Conservation (phyloP, 2,329 filamentous ascomycete species). For the Ophiosphaerella narmari region DNA sequence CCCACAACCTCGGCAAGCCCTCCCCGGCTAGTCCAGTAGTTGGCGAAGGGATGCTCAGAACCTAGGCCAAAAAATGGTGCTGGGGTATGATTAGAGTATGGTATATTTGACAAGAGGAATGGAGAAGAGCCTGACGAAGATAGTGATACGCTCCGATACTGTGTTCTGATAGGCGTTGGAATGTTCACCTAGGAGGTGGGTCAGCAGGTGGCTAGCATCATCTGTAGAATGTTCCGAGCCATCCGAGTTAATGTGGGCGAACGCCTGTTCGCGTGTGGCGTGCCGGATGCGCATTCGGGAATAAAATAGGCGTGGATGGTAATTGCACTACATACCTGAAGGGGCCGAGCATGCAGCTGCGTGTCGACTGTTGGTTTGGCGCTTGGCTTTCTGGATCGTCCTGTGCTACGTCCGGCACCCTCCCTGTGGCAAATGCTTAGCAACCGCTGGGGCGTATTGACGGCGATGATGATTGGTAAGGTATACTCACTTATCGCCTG, state of each 20-base stretch:
- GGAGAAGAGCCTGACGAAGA: conserved; percentile 52
- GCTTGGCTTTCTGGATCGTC: conserved; percentile 33
- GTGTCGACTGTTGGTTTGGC: conserved; percentile 35
- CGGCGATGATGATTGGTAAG: not conserved
- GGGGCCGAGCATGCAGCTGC: conserved; percentile 25
- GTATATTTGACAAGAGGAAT: conserved; percentile 70
- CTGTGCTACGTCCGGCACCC: conserved; percentile 31
- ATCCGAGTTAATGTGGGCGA: conserved; percentile 6
- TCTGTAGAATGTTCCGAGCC: conserved; percentile 4
- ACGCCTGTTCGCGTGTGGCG: conserved; percentile 16
- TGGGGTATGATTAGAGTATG: conserved; percentile 70
- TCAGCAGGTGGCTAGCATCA: conserved; percentile 13
- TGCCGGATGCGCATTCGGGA: conserved; percentile 16
- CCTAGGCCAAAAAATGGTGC: conserved; percentile 83
- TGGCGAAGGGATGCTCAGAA: conserved; percentile 77
- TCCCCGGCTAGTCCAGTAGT: conserved; percentile 82
- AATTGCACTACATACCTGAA: conserved; percentile 30
- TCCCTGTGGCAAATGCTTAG: conserved; percentile 31
- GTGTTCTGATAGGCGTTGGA: conserved; percentile 32
- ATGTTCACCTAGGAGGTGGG: conserved; percentile 17
- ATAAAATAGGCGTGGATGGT: conserved; percentile 7
- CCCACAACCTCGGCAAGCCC: conserved; percentile 75
- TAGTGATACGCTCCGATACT: conserved; percentile 40
- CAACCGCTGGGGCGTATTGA: conserved; percentile 24
- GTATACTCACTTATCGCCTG: conserved; percentile 61